Conservation (phyloP, 495 filamentous ascomycete genomes). For the Darksidea phi region DNA sequence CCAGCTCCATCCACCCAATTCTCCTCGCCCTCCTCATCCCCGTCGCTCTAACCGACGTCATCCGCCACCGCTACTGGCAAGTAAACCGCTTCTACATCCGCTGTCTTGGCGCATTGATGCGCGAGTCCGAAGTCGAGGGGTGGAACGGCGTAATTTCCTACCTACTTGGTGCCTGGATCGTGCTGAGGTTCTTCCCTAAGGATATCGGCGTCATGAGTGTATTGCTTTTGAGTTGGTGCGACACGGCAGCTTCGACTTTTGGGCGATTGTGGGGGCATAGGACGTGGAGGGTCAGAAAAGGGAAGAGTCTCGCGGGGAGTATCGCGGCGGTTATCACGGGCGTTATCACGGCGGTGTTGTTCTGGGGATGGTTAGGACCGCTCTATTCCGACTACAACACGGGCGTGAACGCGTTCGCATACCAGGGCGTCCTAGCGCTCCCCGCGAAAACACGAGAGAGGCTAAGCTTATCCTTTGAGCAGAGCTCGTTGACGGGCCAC, state of each 20-base stretch:
- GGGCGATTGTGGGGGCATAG: slow-evolving; percentile 84
- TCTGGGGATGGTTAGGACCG: slow-evolving; percentile 85
- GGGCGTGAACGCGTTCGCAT: slow-evolving; percentile 72
- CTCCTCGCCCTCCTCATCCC: slow-evolving; percentile 83
- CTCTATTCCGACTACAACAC: slow-evolving; percentile 48
- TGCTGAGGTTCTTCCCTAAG: slow-evolving; percentile 84
- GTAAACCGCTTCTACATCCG: slow-evolving; percentile 88
- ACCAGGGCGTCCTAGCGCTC: slow-evolving; percentile 68
- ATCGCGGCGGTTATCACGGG: slow-evolving; percentile 79
- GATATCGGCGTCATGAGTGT: slow-evolving; percentile 89
- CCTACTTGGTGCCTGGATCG: slow-evolving; percentile 82
- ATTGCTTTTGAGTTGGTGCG: slow-evolving; percentile 92
- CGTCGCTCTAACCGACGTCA: slow-evolving; percentile 74
- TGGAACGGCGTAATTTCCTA: slow-evolving; percentile 99
- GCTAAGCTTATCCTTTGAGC: slow-evolving; percentile 46
- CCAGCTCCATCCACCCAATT: slow-evolving; percentile 72
- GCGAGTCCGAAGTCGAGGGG: slow-evolving; percentile 85
- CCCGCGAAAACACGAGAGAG: slow-evolving; percentile 49
- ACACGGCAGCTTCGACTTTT: slow-evolving; percentile 92
- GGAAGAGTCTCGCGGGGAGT: slow-evolving; percentile 90
- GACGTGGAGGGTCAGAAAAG: slow-evolving; percentile 76
- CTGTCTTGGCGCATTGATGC: slow-evolving; percentile 85
- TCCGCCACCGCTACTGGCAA: slow-evolving; percentile 74
- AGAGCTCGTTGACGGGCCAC: slow-evolving; percentile 59
- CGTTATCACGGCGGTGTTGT: slow-evolving; percentile 72